Percentiles rank a stretch among this genome's conserved stretches.
These are phyloP conservation scores for Talaromyces marneffei DNA, from an alignment of 2,329 filamentous ascomycete species.

Conservation along the genomic window DNA sequence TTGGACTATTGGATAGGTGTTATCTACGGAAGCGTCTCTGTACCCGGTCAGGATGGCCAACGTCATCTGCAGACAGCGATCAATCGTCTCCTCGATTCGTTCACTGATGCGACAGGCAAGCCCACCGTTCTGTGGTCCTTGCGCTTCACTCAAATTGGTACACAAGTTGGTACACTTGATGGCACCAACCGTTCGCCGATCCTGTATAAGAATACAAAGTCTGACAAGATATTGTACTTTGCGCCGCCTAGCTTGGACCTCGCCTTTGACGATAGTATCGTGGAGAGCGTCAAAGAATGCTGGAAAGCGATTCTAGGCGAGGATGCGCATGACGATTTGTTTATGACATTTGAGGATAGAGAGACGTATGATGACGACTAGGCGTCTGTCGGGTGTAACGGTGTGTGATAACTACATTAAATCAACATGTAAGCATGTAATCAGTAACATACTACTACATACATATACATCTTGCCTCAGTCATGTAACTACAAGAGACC, in stretches of 20 bases:
- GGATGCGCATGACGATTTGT: constrained; percentile 49
- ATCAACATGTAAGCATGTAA: not conserved
- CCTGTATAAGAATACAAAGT: constrained; percentile 20
- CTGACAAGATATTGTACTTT: constrained; percentile 51
- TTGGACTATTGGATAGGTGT: constrained; percentile 43
- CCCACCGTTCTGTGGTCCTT: constrained; percentile 48
- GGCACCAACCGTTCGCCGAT: constrained; percentile 12
- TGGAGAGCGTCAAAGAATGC: constrained; percentile 61
- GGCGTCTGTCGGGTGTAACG: not conserved
- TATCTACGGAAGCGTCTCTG: constrained; percentile 49
- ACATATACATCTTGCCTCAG: not conserved
- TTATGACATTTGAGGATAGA: constrained; percentile 74
- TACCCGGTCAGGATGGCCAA: constrained; percentile 31
- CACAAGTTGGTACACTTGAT: constrained; percentile 34
- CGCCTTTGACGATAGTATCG: constrained; percentile 64
- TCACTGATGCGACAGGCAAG: constrained; percentile 23
- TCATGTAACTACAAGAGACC: not conserved
- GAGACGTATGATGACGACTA: constrained; percentile 25
- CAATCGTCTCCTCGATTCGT: constrained; percentile 37
- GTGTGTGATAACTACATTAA: not conserved
- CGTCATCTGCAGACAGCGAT: constrained; percentile 37
- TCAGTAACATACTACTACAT: not conserved
- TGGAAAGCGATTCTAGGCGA: constrained; percentile 62
- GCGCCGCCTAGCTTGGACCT: constrained; percentile 58
- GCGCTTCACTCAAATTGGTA: constrained; percentile 46